A percentile compares a stretch with the other conserved stretches of the same genome.
These are phyloP conservation scores for Penicillium hordei DNA, from an alignment of 2,329 filamentous ascomycete genomes.

Conservation along the genomic window DNA sequence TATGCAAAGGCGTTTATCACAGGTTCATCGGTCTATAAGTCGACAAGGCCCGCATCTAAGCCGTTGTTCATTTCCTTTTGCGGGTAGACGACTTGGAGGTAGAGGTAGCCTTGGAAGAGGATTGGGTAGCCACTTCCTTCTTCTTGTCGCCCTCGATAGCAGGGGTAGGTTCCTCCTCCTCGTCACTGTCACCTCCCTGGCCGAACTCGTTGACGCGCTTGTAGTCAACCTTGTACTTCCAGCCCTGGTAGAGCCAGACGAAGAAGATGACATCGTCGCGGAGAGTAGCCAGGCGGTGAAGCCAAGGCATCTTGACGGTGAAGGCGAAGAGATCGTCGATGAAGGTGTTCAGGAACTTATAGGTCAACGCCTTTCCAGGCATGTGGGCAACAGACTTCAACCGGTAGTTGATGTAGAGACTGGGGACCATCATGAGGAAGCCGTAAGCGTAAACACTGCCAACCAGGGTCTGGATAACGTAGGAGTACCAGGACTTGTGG, in stretches of 20 bases:
- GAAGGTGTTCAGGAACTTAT: slow-evolving; percentile 98
- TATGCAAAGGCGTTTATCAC: background rate
- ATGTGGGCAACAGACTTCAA: slow-evolving; percentile 92
- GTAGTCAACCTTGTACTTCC: slow-evolving; percentile 89
- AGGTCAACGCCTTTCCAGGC: slow-evolving; percentile 93
- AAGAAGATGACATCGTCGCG: slow-evolving; percentile 98
- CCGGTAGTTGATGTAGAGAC: slow-evolving; percentile 97
- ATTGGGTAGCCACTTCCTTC: slow-evolving; percentile 23
- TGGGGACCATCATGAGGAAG: slow-evolving; percentile 98
- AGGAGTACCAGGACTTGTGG: slow-evolving; percentile 98
- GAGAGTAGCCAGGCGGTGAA: slow-evolving; percentile 88
- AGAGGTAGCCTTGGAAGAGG: slow-evolving; percentile 31
- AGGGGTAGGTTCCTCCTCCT: slow-evolving; percentile 48
- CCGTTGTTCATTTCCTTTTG: slow-evolving; percentile 35
- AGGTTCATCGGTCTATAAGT: background rate
- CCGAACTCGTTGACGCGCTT: slow-evolving; percentile 95
- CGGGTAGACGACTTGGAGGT: slow-evolving; percentile 30
- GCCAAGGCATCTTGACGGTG: slow-evolving; percentile 97
- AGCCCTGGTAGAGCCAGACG: slow-evolving; percentile 92
- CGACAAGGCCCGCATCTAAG: background rate
- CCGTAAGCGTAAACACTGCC: slow-evolving; percentile 97
- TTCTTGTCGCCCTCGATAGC: slow-evolving; percentile 20
- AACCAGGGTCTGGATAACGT: slow-evolving; percentile 90
- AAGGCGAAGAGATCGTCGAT: slow-evolving; percentile 99
- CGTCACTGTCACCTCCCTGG: slow-evolving; percentile 90